These are phyloP conservation scores for Plasmodium inui DNA, from an alignment of 169 alveolate genomes.

Conservation along the genomic window DNA sequence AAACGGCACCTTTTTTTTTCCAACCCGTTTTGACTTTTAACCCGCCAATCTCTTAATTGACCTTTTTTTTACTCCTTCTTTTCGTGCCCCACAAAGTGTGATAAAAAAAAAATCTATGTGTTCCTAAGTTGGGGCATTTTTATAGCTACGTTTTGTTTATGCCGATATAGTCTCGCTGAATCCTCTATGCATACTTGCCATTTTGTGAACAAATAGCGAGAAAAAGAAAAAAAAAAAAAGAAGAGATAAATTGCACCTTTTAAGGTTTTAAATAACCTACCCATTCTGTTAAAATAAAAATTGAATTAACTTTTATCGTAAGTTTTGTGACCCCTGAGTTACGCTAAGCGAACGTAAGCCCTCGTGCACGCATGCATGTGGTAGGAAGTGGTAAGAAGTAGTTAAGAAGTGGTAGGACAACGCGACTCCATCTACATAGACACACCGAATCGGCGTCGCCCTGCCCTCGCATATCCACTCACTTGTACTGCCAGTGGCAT, in stretches of 20 bases:
- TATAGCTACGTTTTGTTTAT: background rate
- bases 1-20: background rate
- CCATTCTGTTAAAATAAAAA: background rate
- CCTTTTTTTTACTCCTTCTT: background rate
- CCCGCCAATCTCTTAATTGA: background rate
- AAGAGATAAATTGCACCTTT: background rate
- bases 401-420: background rate
- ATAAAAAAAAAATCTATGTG: background rate
- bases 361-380: background rate
- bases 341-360: background rate
- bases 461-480: background rate
- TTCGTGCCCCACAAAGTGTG: background rate
- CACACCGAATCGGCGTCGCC: background rate
- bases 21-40: background rate
- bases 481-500: background rate
- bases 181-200: background rate
- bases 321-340: background rate
- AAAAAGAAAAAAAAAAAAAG: background rate
- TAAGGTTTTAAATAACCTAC: background rate
- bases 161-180: background rate
- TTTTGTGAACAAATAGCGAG: background rate
- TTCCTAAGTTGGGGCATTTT: constrained; percentile 2
- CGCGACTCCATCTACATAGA: background rate
- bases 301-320: background rate
- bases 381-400: background rate